Base-by-base conservation (phyloP, 1,139 yeast genomes). In the Blastobotrys elegans region DNA sequence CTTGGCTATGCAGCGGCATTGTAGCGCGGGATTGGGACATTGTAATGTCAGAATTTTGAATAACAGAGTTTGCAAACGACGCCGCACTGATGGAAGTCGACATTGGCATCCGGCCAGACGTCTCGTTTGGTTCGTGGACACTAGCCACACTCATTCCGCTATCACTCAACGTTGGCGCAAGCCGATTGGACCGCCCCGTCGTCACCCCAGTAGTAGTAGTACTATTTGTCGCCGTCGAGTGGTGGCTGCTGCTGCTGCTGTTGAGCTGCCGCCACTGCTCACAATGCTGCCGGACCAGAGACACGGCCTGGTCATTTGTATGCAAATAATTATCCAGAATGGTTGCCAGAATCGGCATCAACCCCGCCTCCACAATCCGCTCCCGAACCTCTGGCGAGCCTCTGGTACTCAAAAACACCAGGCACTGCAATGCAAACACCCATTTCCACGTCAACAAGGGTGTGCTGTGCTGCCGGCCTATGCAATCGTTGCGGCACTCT, bases 371-470 rank as follows among this genome's bases (percentile, higher is more conserved):
- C 5, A 89, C 96, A 6, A 92, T 87, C 57, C 92, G 80, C 57
- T 84, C 82, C 43, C 98, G 74, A 44, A 89, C 86, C 49, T 73
- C 72, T 65, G 90, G 97, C 1, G 95, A 81, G 27, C 98, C 98
- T 56, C 97, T 74, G 1, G 97, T 90, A 14, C 97, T 96, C 24
- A 92, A 79, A 52, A 89, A 75, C 0, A 90, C 96, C 51, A 92
- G 70, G 61, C 97, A 89, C 67, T 92, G 97, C 62, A 92, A 82
- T 0, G 97, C 88, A 51, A 92, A 70, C 5, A 96, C 87, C 98
- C 98, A 92, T 68, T 90, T 92, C 96, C 97, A 90, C 0, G 95
- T 92, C 50, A 86, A 69, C 21, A 83, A 74, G n/a, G n/a, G n/a
- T 52, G 76, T 62, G 43, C 61, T 58, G 38, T 24, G 16, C 5